These are phyloP conservation scores for Fusarium sp. DNA, from an alignment of 2,329 filamentous ascomycete genomes.

Conservation along the genomic window DNA sequence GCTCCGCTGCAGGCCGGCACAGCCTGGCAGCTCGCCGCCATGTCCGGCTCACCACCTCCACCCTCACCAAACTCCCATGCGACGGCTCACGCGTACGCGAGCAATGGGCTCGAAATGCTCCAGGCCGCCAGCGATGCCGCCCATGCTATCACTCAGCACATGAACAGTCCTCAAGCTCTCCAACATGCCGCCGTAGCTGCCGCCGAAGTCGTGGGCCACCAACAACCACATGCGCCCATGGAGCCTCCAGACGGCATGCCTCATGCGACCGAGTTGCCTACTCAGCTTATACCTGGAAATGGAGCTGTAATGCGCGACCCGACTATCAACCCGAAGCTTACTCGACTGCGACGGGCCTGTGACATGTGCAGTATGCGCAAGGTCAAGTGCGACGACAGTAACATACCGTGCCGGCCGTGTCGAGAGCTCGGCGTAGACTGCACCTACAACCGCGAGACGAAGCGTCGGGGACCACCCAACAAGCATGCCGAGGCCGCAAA, in stretches of 20 bases:
- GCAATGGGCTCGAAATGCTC: constrained; percentile 58
- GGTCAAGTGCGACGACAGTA: constrained; percentile 68
- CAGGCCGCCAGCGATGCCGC: constrained; percentile 59
- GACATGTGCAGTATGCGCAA: constrained; percentile 72
- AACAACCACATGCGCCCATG: constrained; percentile 27
- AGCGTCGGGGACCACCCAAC: constrained; percentile 68
- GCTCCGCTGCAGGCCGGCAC: constrained; percentile 37
- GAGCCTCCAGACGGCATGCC: constrained; percentile 32
- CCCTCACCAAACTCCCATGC: constrained; percentile 43
- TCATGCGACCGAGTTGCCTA: constrained; percentile 36
- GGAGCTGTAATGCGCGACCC: constrained; percentile 51
- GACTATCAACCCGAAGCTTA: constrained; percentile 61
- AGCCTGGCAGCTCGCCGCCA: constrained; percentile 23
- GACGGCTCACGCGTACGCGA: constrained; percentile 56
- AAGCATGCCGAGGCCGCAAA: constrained; percentile 67
- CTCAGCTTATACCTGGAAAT: constrained; percentile 39
- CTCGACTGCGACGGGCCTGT: constrained; percentile 67
- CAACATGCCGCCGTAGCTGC: constrained; percentile 53
- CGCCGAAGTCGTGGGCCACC: constrained; percentile 44
- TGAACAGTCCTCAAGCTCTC: constrained; percentile 52
- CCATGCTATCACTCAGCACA: constrained; percentile 46
- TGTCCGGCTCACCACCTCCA: constrained; percentile 45
- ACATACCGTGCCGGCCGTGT: constrained; percentile 67
- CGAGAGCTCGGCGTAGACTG: constrained; percentile 67
- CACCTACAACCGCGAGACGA: constrained; percentile 67